phyloP scores from a whole-genome alignment of 768 basidiomycete species.

The Xanthoconium purpureum region DNA sequence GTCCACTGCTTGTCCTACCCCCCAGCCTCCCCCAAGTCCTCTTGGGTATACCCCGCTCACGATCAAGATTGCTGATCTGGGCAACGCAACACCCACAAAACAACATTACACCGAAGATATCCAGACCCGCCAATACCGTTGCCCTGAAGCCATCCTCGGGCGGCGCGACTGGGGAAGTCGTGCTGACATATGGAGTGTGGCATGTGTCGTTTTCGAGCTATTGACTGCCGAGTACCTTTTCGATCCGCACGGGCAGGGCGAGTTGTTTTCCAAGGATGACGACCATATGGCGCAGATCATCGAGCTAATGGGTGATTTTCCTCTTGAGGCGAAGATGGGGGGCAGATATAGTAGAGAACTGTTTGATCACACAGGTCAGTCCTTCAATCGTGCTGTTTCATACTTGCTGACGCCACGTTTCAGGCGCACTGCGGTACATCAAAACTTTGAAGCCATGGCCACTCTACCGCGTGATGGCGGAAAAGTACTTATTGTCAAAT shows the following conservation, averaged over 20 bases:
- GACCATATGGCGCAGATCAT: constrained; percentile 96
- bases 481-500: constrained; percentile 78
- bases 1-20: constrained; percentile 19
- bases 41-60: constrained; percentile 48
- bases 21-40: constrained; percentile 24
- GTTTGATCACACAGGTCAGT: constrained; percentile 70
- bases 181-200: constrained; percentile 90
- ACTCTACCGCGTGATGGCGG: constrained; percentile 76
- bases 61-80: constrained; percentile 92
- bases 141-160: constrained; percentile 92
- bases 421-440: constrained; percentile 72
- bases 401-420: constrained; percentile 3
- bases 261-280: constrained; percentile 86
- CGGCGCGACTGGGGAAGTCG: constrained; percentile 81
- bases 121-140: constrained; percentile 93
- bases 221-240: constrained; percentile 91
- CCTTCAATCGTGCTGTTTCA: background rate
- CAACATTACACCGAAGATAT: constrained; percentile 94
- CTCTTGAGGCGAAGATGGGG: constrained; percentile 70
- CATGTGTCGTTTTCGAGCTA: constrained; percentile 88
- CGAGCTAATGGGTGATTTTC: constrained; percentile 82
- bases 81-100: constrained; percentile 89
- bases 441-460: constrained; percentile 77
- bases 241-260: constrained; percentile 80
- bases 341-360: constrained; percentile 84